These are phyloP conservation scores for Priceomyces castillae DNA, from an alignment of 805 yeast genomes.

Conservation along the genomic window DNA sequence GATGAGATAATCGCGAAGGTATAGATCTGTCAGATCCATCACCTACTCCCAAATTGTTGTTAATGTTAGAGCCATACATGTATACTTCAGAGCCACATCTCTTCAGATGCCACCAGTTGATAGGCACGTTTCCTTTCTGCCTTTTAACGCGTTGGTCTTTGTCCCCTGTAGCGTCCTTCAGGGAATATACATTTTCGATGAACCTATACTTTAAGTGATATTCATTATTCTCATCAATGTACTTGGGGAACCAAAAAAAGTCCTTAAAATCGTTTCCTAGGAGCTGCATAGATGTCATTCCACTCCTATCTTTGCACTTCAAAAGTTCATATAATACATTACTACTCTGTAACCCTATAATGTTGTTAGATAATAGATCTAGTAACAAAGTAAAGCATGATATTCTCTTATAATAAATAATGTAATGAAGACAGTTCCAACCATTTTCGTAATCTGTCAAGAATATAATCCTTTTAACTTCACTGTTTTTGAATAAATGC, in stretches of 20 bases:
- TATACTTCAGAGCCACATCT: conserved; percentile 59
- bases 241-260: conserved; percentile 42
- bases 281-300: conserved; percentile 70
- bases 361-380: conserved; percentile 20
- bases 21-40: conserved; percentile 47
- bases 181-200: not conserved
- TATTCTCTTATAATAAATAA: conserved; percentile 56
- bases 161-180: not conserved
- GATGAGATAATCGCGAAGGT: conserved; percentile 40
- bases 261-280: conserved; percentile 46
- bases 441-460: conserved; percentile 69
- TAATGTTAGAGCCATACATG: conserved; percentile 62
- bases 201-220: conserved; percentile 25
- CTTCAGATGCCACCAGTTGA: conserved; percentile 40
- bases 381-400: conserved; percentile 46
- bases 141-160: not conserved
- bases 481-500: conserved; percentile 46
- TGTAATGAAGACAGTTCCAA: conserved; percentile 78
- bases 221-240: conserved; percentile 35
- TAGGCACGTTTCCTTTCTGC: not conserved
- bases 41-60: conserved; percentile 64
- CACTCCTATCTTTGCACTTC: conserved; percentile 64
- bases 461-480: conserved; percentile 39
- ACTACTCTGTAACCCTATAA: conserved; percentile 15
- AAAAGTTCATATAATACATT: conserved; percentile 37